Base-by-base conservation (phyloP, 768 basidiomycete genomes). In the Collybia sordida region DNA sequence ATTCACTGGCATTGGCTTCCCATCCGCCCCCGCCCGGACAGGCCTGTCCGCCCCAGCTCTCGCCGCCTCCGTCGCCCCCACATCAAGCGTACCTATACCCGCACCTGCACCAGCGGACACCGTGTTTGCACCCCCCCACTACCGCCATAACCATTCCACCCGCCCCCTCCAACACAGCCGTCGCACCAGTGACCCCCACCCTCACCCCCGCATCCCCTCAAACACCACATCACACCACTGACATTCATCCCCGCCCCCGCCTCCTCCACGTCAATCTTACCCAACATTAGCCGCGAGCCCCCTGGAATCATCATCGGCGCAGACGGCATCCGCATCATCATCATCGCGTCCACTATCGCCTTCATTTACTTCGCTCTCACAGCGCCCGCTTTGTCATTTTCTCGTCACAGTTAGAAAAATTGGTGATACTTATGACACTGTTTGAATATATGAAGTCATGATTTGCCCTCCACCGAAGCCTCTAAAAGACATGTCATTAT, bases 301-400 rank as follows among this genome's bases (percentile, higher is more conserved):
- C 48, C 61, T 17, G 23, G 52, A 19, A 38, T 67, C 6, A 60
- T 60, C 12, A 63, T 69, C 42, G 67, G 70, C 6, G 48, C 59
- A 3, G 59, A 71, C 45, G 70, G 69, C 8, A 58, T 66, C 36
- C 65, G 63, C 45, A 74, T 70, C 34, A 67, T 71, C 24, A 71
- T 70, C 12, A 56, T 72, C 34, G 54, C 66, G 22, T 62, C 66
- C 19, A 67, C 68, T 5, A 64, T 66, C 45, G 60, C 67, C 17
- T 65, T 65, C 11, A 57, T 59, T 39, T 65, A 63, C 41, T 43
- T 44, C 19, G 43, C 55, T 28, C 21, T 25, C 25, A 28, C 43
- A 5, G 34, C 31, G 2, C 25, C 23, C 53, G 41, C 59, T 8
- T 23, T 55, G 11, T 27, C 23, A 31, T 45, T 27, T 22, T 50